Conservation (phyloP, 2,329 filamentous ascomycete genomes). For the Macrophomina phaseolina region DNA sequence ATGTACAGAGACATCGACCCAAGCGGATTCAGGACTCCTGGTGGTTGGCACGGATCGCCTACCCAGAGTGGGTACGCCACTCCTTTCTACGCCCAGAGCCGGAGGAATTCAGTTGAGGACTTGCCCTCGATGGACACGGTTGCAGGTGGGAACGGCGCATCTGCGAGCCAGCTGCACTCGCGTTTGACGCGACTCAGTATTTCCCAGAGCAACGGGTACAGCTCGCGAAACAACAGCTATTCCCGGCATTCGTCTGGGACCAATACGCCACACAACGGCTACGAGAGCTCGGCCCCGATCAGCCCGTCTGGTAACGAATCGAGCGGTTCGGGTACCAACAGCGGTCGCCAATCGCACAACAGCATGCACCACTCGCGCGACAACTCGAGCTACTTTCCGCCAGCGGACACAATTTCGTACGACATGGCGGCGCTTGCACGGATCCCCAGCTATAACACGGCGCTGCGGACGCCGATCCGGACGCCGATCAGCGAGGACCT, state of each 20-base stretch:
- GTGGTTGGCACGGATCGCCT: constrained; percentile 33
- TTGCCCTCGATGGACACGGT: constrained; percentile 59
- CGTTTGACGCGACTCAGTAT: constrained; percentile 62
- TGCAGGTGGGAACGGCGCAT: constrained; percentile 48
- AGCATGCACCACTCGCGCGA: constrained; percentile 19
- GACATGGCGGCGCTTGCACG: constrained; percentile 55
- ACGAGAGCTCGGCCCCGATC: constrained; percentile 19
- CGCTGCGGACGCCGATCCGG: constrained; percentile 51
- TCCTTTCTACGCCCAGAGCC: constrained; percentile 73
- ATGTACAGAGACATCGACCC: constrained; percentile 87
- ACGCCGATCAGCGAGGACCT: constrained; percentile 50
- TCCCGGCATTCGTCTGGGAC: constrained; percentile 41
- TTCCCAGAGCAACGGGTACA: constrained; percentile 38
- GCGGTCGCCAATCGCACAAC: constrained; percentile 32
- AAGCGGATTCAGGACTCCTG: constrained; percentile 80
- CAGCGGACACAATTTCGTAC: constrained; percentile 39
- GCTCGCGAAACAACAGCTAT: constrained; percentile 21
- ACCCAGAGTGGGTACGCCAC: constrained; percentile 66
- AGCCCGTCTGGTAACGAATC: constrained; percentile 25
- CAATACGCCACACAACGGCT: constrained; percentile 39
- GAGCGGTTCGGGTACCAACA: constrained; percentile 15
- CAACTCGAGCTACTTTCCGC: constrained; percentile 24
- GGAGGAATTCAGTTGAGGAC: constrained; percentile 82
- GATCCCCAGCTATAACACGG: constrained; percentile 59
- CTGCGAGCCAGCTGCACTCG: constrained; percentile 71